Evolutionary conservation across 106 monocot species (phyloP), one percentile per base, ranked within the genome.

Genomic region (Gastrodia elata): DNA sequence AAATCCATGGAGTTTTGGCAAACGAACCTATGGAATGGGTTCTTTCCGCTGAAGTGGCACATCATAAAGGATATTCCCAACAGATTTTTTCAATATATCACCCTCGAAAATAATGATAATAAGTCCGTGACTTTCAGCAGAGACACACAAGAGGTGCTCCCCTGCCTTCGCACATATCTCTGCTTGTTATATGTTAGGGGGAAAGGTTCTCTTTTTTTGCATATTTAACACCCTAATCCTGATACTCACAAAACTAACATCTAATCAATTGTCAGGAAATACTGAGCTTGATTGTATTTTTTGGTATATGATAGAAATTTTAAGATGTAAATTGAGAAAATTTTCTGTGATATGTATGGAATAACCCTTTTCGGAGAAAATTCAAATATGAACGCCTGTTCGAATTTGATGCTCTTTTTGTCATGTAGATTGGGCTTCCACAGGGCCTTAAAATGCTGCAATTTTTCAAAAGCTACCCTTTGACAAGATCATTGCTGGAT

Each of bases 21-120:
- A 38, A 75, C 87, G 68, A 85, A 82, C 22, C 78, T 72, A 70
- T 91, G 95, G 91, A 80, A 73, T 79, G 95, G 95, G 8, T 95
- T 91, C 75, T 95, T 95, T 74, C 95, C 91, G 5, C 69, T 95
- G 25, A 89, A 68, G 57, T 95, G 95, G 95, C 89, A 91, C 71
- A 91, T 95, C 16, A 76, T 95, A 41, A 95, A 95, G 79, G 95
- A 95, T 43, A 87, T 95, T 37, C 89, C 89, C 15, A 89, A 89
- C 57, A 70, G 41, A 39, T 61, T 68, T 14, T 91, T 95, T 44
- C 73, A 77, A 30, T 61, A 75, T 83, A 92, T 95, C 25, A 84
- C 26, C 22, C 89, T 95, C 71, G 89, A 89, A 77, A 95, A 92
- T 82, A 95, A 95, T 77, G 83, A 82, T 32, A 85, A 89, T 78